These are phyloP conservation scores for Aspergillus bertholletiae DNA, from an alignment of 495 filamentous ascomycete genomes.

Conservation along the genomic window DNA sequence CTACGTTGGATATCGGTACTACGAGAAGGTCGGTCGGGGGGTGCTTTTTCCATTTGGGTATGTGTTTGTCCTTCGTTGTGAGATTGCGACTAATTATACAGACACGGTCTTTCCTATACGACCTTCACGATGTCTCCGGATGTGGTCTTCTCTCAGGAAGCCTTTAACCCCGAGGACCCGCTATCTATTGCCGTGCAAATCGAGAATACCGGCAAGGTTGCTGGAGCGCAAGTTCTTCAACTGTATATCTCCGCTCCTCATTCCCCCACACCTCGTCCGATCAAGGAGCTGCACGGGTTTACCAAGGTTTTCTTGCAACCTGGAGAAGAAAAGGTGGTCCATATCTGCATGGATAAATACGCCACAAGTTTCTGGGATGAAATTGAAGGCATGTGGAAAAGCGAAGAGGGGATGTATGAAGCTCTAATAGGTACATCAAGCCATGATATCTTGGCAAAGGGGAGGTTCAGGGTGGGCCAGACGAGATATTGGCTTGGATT, in stretches of 20 bases:
- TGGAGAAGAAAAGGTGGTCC: constrained; percentile 58
- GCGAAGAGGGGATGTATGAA: constrained; percentile 66
- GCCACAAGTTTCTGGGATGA: constrained; percentile 74
- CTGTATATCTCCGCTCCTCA: constrained; percentile 57
- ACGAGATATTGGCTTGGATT: constrained; percentile 32
- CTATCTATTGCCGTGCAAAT: constrained; percentile 45
- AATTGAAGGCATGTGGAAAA: constrained; percentile 60
- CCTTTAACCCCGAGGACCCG: constrained; percentile 54
- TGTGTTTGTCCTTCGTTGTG: background rate
- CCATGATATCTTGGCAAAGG: constrained; percentile 30
- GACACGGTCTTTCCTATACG: constrained; percentile 64
- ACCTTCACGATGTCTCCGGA: constrained; percentile 52
- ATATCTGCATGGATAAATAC: constrained; percentile 58
- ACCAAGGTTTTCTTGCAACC: constrained; percentile 62
- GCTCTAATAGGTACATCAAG: constrained; percentile 55
- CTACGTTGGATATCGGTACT: constrained; percentile 74
- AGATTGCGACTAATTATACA: background rate
- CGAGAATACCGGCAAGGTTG: constrained; percentile 47
- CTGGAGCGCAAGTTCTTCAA: constrained; percentile 69
- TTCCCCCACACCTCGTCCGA: constrained; percentile 34
- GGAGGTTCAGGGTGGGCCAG: constrained; percentile 36
- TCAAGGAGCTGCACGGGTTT: constrained; percentile 55
- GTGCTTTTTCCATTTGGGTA: constrained; percentile 22
- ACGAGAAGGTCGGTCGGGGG: constrained; percentile 62
- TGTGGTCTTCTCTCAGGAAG: constrained; percentile 34